Conservation (phyloP, 1,139 yeast genomes). For the Candida buenavistaensis region DNA sequence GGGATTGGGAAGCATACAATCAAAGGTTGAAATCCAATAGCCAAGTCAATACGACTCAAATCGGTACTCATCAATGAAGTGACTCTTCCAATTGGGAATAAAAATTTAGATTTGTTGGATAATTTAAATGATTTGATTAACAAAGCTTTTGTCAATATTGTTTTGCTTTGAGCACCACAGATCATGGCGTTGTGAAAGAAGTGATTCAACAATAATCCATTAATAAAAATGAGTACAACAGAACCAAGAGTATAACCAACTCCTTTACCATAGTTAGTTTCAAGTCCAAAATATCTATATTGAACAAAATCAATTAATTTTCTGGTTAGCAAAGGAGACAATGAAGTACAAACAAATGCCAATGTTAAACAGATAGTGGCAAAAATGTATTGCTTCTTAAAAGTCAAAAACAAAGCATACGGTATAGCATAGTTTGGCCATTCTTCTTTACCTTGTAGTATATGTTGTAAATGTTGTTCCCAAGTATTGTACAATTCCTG, state of each 20-base stretch:
- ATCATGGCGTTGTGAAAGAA: constrained; percentile 47
- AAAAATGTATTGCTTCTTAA: constrained; percentile 36
- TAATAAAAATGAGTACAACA: constrained; percentile 37
- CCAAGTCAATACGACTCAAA: constrained; percentile 47
- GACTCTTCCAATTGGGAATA: constrained; percentile 41
- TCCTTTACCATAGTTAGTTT: constrained; percentile 35
- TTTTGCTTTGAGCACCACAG: constrained; percentile 47
- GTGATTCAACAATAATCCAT: constrained; percentile 45
- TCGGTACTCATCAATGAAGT: constrained; percentile 48
- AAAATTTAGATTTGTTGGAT: constrained; percentile 32
- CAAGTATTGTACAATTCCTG: too few relatives aligned
- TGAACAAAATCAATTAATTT: constrained; percentile 43
- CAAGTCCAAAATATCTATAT: constrained; percentile 35
- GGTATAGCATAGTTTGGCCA: constrained; percentile 43
- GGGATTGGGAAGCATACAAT: constrained; percentile 48
- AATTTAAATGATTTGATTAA: constrained; percentile 41
- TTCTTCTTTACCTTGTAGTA: too few relatives aligned
- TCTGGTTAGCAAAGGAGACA: constrained; percentile 44
- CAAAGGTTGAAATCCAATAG: constrained; percentile 48
- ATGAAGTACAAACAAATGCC: constrained; percentile 39
- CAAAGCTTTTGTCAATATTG: constrained; percentile 41
- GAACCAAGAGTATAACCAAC: constrained; percentile 45
- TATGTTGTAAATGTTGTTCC: too few relatives aligned
- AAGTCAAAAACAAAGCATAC: constrained; percentile 36
- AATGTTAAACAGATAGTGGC: constrained; percentile 36